Base-by-base conservation (phyloP, 2,329 filamentous ascomycete genomes). In the Cordyceps farinosa region DNA sequence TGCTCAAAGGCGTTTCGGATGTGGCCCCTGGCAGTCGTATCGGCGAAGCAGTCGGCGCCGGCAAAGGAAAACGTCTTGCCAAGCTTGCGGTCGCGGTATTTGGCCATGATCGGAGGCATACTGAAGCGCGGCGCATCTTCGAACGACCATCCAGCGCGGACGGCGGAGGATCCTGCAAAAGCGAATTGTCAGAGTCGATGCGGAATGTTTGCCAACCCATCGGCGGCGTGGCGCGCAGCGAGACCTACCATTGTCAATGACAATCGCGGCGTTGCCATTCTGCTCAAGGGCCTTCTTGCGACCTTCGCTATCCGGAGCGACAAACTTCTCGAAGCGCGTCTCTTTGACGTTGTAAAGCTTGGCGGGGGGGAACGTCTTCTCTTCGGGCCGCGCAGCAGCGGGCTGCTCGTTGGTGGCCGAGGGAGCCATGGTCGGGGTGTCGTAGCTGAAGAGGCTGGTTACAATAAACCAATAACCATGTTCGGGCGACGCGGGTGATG, bases 71-170 rank as follows among this genome's bases (percentile, higher is more conserved):
- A 96, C 30, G 91, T 96, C 77, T 92, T 92, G 72, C 90, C 91
- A 54, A 96, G 80, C 76, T 98, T 99, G 70, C 95, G 90, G 75
- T 99, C 95, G 72, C 93, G 89, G 76, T 97, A 99, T 71, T 94
- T 92, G 67, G 95, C 90, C 87, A 96, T 96, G 68, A 97, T 90
- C 13, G 95, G 94, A 1, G 93, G 91, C 44, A 97, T 83, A 66
- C 85, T 84, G 62, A 98, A 82, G 67, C 91, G 87, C 1, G 95
- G 95, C n/a, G 82, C 80, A 66, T 87, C 80, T 71, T 98, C 94
- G 73, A 96, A 96, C 8, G 93, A 97, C 93, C 94, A 99, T 67
- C 95, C 95, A 60, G 94, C 94, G 76, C 96, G 92, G 65, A 97
- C 87, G 38, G 88, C 82, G 60, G 90, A 96, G 30, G 94, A 95